Percentiles rank a stretch among this genome's conserved stretches.
These are phyloP conservation scores for Amanita pseudoporphyria DNA, from an alignment of 768 basidiomycete species.

Conservation along the genomic window DNA sequence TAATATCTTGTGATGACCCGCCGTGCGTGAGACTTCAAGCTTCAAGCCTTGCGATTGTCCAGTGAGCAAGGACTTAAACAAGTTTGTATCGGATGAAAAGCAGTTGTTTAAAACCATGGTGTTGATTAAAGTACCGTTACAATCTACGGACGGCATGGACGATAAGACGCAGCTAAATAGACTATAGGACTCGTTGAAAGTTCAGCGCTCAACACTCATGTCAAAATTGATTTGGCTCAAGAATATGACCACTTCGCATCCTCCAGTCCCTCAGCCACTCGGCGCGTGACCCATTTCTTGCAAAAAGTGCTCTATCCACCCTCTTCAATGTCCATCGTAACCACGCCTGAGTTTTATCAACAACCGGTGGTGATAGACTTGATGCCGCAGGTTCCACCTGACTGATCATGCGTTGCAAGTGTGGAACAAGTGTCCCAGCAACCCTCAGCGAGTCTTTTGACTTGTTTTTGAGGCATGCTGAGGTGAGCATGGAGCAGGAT, in stretches of 20 bases:
- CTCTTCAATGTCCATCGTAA: conserved; percentile 21
- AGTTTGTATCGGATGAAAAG: too few relatives aligned
- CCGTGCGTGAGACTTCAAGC: too few relatives aligned
- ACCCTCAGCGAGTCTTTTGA: conserved; percentile 29
- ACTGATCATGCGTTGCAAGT: conserved; percentile 25
- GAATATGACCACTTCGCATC: conserved; percentile 17
- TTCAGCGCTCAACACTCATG: neutral
- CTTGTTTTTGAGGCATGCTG: conserved; percentile 42
- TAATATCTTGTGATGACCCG: too few relatives aligned
- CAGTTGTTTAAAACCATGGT: too few relatives aligned
- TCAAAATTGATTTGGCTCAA: conserved; percentile 6
- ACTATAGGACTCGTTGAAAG: too few relatives aligned
- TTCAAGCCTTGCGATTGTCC: too few relatives aligned
- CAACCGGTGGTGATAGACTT: neutral
- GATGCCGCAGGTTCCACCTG: conserved; percentile 4
- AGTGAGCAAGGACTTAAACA: too few relatives aligned
- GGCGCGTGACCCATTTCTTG: conserved; percentile 14
- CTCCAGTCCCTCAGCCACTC: conserved; percentile 26
- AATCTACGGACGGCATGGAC: too few relatives aligned
- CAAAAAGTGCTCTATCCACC: conserved; percentile 17
- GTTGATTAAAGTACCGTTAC: too few relatives aligned
- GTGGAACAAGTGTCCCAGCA: conserved; percentile 31
- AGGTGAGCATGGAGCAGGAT: conserved; percentile 45
- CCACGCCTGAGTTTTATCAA: conserved; percentile 18
- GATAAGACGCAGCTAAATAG: neutral